Conservation (phyloP, 192 early-diverging fungal genomes). For the Podila clonocystis region DNA sequence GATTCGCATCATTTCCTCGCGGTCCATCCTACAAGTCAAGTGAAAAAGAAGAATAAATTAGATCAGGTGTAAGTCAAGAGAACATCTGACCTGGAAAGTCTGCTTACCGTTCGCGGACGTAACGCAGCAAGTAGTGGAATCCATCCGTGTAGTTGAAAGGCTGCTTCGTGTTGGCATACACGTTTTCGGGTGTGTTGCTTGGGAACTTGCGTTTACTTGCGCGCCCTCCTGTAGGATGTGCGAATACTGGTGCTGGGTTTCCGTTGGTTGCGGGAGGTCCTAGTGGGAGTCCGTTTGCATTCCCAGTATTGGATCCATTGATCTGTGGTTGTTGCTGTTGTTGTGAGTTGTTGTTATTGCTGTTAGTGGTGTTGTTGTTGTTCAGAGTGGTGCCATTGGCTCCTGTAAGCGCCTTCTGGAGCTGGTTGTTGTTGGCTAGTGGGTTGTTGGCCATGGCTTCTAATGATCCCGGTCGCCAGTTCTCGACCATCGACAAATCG, state of each 20-base stretch:
- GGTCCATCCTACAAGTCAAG: conserved; percentile 72
- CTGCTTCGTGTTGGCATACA: conserved; percentile 81
- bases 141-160: conserved; percentile 95
- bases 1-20: conserved; percentile 85
- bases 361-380: conserved; percentile 6
- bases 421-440: conserved; percentile 53
- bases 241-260: conserved; percentile 17
- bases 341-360: neutral
- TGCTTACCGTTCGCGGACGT: conserved; percentile 76
- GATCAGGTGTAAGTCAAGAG: neutral
- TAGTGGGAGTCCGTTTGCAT: neutral
- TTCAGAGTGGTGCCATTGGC: conserved; percentile 15
- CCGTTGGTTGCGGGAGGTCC: neutral
- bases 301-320: neutral
- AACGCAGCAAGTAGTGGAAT: conserved; percentile 89
- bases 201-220: conserved; percentile 53
- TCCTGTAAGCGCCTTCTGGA: conserved; percentile 36
- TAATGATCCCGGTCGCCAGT: conserved; percentile 39
- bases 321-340: neutral
- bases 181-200: conserved; percentile 66
- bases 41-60: neutral
- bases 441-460: conserved; percentile 32
- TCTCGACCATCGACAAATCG: conserved; percentile 51
- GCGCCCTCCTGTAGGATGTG: conserved; percentile 22
- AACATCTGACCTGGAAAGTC: too few species aligned